Evolutionary conservation across 495 filamentous ascomycete species (phyloP).

Genomic region (Podospora anserina): DNA sequence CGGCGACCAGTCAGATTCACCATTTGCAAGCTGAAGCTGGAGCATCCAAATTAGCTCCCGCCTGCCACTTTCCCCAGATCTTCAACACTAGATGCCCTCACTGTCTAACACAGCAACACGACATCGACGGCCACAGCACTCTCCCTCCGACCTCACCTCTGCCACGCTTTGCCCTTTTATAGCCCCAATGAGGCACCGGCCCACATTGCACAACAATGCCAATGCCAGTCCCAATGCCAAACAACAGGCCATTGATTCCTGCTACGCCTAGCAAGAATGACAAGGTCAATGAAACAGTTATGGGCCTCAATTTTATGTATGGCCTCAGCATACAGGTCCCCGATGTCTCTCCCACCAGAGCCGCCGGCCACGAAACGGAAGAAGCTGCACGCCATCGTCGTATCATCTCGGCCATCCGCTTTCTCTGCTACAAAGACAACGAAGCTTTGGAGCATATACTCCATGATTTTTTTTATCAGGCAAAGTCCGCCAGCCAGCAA

Average conservation of each 20-base stretch:
- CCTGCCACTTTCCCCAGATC: background rate
- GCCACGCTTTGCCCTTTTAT: background rate
- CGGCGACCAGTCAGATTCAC: background rate
- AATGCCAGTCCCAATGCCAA: constrained; percentile 2
- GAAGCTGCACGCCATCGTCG: constrained; percentile 8
- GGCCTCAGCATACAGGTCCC: constrained; percentile 22
- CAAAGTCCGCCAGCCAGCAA: constrained; percentile 18
- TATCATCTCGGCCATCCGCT: constrained; percentile 21
- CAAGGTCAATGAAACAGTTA: constrained; percentile 12
- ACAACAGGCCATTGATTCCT: constrained; percentile 6
- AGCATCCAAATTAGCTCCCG: background rate
- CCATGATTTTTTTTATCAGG: constrained; percentile 21
- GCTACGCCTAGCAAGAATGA: constrained; percentile 22
- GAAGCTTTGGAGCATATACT: constrained; percentile 15
- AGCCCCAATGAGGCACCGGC: background rate
- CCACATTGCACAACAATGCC: background rate
- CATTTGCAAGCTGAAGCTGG: background rate
- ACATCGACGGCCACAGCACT: background rate
- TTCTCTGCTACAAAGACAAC: constrained; percentile 18
- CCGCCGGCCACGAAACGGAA: constrained; percentile 16
- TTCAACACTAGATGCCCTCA: background rate
- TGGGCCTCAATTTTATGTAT: constrained; percentile 27
- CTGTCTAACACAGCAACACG: background rate
- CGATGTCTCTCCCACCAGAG: constrained; percentile 20
- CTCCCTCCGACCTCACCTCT: background rate